These are phyloP conservation scores for Lophiostoma macrostomum DNA, from an alignment of 495 filamentous ascomycete genomes.

Conservation along the genomic window DNA sequence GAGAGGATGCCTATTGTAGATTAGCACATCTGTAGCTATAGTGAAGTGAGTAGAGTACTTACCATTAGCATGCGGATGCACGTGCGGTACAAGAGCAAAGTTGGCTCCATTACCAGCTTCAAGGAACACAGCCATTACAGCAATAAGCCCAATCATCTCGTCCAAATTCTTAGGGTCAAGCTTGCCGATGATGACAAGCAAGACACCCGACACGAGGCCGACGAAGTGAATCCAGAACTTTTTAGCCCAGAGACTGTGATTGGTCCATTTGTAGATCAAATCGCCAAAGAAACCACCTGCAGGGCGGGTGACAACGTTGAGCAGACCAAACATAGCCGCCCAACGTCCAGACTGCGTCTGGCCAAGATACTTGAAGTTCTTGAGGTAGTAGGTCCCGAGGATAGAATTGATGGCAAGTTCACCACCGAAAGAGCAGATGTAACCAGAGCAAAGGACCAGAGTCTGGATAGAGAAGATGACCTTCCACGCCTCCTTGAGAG, in stretches of 20 bases:
- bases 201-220: conserved; percentile 60
- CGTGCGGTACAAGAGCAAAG: conserved; percentile 81
- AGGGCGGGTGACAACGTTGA: conserved; percentile 76
- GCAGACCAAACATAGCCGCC: conserved; percentile 88
- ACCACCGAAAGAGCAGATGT: conserved; percentile 81
- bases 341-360: conserved; percentile 72
- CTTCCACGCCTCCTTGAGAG: conserved; percentile 54
- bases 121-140: conserved; percentile 73
- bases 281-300: conserved; percentile 72
- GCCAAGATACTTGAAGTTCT: conserved; percentile 70
- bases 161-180: conserved; percentile 55
- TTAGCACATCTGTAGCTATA: not conserved
- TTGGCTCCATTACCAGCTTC: conserved; percentile 83
- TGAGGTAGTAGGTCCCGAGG: conserved; percentile 72
- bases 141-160: conserved; percentile 75
- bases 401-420: conserved; percentile 85
- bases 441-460: conserved; percentile 63
- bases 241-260: conserved; percentile 66
- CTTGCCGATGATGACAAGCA: conserved; percentile 69
- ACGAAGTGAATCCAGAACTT: conserved; percentile 66
- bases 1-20: conserved; percentile 58
- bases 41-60: conserved; percentile 28
- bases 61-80: conserved; percentile 73
- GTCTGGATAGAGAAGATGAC: conserved; percentile 67
- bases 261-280: conserved; percentile 60